A percentile compares a stretch with the other conserved stretches of the same genome.
Conservation (phyloP, 176 grass and related monocot genomes). For the Echinochloa phyllopogon region DNA sequence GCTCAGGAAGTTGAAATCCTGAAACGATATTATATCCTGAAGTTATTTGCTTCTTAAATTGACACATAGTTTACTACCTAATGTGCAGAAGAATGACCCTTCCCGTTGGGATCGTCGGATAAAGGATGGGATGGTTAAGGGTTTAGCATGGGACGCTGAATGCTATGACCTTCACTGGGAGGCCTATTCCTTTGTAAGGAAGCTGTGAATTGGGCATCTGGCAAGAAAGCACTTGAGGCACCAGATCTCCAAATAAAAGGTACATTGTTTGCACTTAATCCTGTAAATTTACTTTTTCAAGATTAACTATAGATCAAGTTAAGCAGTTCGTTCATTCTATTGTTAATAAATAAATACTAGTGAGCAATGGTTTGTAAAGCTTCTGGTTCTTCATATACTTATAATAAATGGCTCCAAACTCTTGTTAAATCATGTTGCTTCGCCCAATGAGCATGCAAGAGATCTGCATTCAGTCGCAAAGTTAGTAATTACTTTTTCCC, state of each 20-base stretch:
- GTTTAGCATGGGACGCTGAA: slow-evolving; percentile 53
- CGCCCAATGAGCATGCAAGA: not conserved
- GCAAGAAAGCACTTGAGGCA: not conserved
- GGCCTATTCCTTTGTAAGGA: slow-evolving; percentile 52
- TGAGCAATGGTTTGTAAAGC: not conserved
- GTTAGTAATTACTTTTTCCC: not conserved
- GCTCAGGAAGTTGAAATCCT: not conserved
- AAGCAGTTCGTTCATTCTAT: not conserved
- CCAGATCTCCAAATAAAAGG: not conserved
- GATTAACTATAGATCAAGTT: not conserved
- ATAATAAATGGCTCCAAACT: not conserved
- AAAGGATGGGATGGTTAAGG: slow-evolving; percentile 56
- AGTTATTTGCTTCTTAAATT: slow-evolving; percentile 23
- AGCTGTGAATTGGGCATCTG: slow-evolving; percentile 37
- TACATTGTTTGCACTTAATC: slow-evolving; percentile 13
- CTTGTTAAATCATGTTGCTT: not conserved
- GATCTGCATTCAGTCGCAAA: not conserved
- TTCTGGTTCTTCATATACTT: not conserved
- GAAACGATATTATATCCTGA: slow-evolving; percentile 19
- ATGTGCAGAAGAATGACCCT: slow-evolving; percentile 49
- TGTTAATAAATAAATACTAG: slow-evolving; percentile 12
- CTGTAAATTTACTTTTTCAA: not conserved
- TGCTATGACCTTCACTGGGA: slow-evolving; percentile 59
- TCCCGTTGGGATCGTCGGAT: slow-evolving; percentile 40
- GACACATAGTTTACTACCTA: not conserved